Base-by-base conservation (phyloP, 169 alveolate species). In the Cryptosporidium sp. region DNA sequence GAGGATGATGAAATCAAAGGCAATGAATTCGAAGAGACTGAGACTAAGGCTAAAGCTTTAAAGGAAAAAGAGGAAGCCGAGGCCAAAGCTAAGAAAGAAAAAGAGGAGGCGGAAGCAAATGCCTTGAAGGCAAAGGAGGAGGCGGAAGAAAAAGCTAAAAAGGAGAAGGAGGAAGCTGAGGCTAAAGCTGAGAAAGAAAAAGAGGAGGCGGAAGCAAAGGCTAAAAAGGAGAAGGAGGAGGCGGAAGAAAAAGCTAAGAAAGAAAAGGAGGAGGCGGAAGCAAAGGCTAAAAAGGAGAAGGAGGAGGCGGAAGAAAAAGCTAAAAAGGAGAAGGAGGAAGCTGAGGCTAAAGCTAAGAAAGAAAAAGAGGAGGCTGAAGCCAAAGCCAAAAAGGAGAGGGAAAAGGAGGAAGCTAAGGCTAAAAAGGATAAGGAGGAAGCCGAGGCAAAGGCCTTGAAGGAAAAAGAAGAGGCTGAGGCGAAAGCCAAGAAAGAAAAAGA, bases 71-170 rank as follows among this genome's bases (percentile, higher is more conserved):
- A 71, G 48, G 69, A 70, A 45, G 85, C 85, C 0, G 69, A 73
- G 21, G 0, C 45, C 12, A 71, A 71, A 35, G 85, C 85, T 1
- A 61, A 48, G 37, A 58, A 48, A 35, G 85, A 73, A 35, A 73
- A 58, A n/a, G 70, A 52, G 67, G 71, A 31, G 35, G 68, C 62
- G 5, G 85, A 71, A 43, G 85, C 50, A n/a, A 52, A 39, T 48
- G 85, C 62, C n/a, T 6, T 48, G 43, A 71, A 71, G 50, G 85
- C 45, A n/a, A 71, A 73, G 31, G 70, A 73, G 48, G 70, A 73
- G 2, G 70, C 67, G 10, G 85, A 71, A 50, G 70, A 41, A 1
- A 55, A 50, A 1, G 50, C 85, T n/a, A 21, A 48, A 43, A 51
- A 71, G 0, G 43, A 10, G 21, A 0, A 29, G 37, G 70, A 48